Evolutionary conservation across 441 rosid genomes (phyloP).

Genomic region (California macrophylla): DNA sequence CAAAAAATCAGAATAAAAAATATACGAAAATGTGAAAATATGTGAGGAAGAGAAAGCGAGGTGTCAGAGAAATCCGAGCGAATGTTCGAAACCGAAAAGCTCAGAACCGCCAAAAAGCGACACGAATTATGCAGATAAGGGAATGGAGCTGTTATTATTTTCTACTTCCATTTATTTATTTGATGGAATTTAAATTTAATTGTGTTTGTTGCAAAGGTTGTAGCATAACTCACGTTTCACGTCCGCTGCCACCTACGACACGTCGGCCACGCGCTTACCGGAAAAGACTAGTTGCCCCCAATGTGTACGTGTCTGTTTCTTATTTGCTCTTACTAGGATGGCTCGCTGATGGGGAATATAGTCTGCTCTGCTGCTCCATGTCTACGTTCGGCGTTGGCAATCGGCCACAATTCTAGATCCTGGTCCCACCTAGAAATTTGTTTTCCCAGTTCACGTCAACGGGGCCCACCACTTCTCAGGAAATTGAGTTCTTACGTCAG

Average conservation of each 20-base stretch:
- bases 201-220: not conserved
- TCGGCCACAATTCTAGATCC: too few species aligned
- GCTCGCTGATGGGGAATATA: too few species aligned
- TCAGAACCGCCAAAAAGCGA: conserved; percentile 7
- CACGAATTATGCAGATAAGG: not conserved
- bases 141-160: not conserved
- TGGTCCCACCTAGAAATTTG: too few species aligned
- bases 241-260: not conserved
- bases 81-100: not conserved
- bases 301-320: not conserved
- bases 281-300: too few species aligned
- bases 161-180: not conserved
- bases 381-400: too few species aligned
- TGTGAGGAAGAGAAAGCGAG: not conserved
- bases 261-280: too few species aligned
- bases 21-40: not conserved
- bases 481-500: too few species aligned
- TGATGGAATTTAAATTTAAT: not conserved
- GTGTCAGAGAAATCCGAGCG: not conserved
- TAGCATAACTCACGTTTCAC: not conserved
- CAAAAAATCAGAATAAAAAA: not conserved
- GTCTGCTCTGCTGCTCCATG: too few species aligned
- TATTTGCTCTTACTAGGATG: too few species aligned
- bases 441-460: too few species aligned
- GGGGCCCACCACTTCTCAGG: too few species aligned